A percentile compares a stretch with the other conserved stretches of the same genome.
Evolutionary conservation across 306 rosid species (phyloP).

Genomic region (Cyamopsis tetragonoloba): DNA sequence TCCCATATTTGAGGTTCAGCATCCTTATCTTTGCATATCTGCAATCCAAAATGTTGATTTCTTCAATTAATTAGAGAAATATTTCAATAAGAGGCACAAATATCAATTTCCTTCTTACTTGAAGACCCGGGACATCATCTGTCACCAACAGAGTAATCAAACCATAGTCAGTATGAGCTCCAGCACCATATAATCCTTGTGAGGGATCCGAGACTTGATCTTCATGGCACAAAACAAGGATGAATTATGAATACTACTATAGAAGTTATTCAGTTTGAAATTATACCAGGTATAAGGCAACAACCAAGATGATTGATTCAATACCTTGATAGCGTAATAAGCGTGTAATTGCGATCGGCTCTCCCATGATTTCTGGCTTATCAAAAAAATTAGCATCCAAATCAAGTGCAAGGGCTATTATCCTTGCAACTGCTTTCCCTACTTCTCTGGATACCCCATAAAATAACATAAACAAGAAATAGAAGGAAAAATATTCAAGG

Average conservation of each 20-base stretch:
- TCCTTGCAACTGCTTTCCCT: constrained; percentile 58
- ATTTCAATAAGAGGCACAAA: background rate
- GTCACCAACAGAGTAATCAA: constrained; percentile 73
- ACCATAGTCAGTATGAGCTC: constrained; percentile 92
- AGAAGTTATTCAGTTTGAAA: background rate
- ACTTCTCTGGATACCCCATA: constrained; percentile 56
- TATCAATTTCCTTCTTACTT: constrained; percentile 45
- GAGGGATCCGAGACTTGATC: constrained; percentile 70
- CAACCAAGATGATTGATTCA: background rate
- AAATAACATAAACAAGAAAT: background rate
- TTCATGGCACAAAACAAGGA: constrained; percentile 32
- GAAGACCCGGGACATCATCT: constrained; percentile 71
- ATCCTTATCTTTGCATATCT: constrained; percentile 89
- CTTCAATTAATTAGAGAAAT: constrained; percentile 1
- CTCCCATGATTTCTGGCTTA: constrained; percentile 62
- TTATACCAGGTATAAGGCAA: background rate
- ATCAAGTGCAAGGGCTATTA: constrained; percentile 85
- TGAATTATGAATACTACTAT: background rate
- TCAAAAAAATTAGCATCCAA: constrained; percentile 67
- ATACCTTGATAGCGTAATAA: constrained; percentile 78
- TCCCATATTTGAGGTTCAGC: constrained; percentile 93
- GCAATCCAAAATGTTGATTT: constrained; percentile 9
- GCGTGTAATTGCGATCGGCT: constrained; percentile 72
- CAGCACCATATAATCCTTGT: constrained; percentile 81
- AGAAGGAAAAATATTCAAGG: background rate